Base-by-base conservation (phyloP, 192 early-diverging fungal species). In the Coemansia sp. region DNA sequence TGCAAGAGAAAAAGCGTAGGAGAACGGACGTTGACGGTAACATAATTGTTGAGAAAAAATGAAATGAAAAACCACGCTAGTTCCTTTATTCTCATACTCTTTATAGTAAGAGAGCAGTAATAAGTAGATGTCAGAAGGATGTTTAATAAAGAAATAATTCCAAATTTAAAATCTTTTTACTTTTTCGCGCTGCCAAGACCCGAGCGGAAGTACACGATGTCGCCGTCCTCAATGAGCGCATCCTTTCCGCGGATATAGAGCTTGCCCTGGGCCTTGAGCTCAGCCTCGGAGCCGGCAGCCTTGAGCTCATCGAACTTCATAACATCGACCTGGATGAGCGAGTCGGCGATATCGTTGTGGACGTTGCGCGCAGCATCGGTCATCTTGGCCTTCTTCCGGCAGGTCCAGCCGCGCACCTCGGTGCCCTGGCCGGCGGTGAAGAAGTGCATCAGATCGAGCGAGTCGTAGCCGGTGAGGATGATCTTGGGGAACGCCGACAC, bases 391-490 rank as follows among this genome's bases (percentile, higher is more conserved):
- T 86, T 85, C 72, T 89, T 87, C 44, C 92, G 84, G 76, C 96
- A 91, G 38, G 94, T 96, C 94, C 94, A 98, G 39, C 93, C 93
- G 56, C 93, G 86, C 21, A 97, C 94, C 85, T 99, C 96, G 74
- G 90, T 87, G 37, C 87, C 89, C 5, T 59, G 57, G 43, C 96
- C 95, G 54, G 88, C 93, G 40, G 96, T 97, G 85, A 98, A 97
- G 85, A 90, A 99, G 86, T 99, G 96, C 75, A 91, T 87, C 37
- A 99, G 82, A 61, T 91, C 84, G 64, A 99, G 86, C 52, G 92
- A 88, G 39, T 86, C 66, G 79, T 99, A 99, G 61, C 97, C 97
- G n/a, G 89, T 86, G 8, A 92, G 85, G 65, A 98, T 92, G 68
- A 99, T 95, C 83, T 93, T 94, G 83, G 92, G 92, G 57, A 98